These are phyloP conservation scores for Aspergillus ustus DNA, from an alignment of 2,329 filamentous ascomycete genomes.

Conservation along the genomic window DNA sequence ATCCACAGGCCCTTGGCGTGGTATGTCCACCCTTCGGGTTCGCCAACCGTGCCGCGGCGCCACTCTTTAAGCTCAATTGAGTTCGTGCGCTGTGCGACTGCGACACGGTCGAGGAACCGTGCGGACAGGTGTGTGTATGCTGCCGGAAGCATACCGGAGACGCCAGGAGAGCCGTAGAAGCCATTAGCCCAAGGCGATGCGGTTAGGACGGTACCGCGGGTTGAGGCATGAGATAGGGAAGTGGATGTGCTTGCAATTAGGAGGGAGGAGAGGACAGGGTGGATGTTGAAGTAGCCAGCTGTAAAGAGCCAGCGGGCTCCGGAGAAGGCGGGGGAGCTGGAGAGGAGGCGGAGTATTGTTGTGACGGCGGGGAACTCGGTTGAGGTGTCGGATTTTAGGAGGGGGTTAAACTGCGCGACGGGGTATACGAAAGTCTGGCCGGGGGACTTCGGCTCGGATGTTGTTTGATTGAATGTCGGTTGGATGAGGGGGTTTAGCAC, in stretches of 20 bases:
- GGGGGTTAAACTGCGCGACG: conserved; percentile 82
- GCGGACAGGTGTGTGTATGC: conserved; percentile 90
- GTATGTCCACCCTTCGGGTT: conserved; percentile 91
- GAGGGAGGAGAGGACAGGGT: conserved; percentile 77
- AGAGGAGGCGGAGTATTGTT: conserved; percentile 71
- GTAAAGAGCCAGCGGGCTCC: conserved; percentile 92
- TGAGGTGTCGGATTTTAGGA: conserved; percentile 77
- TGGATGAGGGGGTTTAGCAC: conserved; percentile 70
- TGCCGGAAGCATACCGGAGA: conserved; percentile 86
- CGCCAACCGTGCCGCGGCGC: conserved; percentile 78
- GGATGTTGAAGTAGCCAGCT: conserved; percentile 98
- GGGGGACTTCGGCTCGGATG: conserved; percentile 36
- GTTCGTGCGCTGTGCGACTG: conserved; percentile 56
- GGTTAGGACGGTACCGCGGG: conserved; percentile 80
- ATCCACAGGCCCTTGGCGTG: conserved; percentile 97
- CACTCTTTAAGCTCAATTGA: conserved; percentile 83
- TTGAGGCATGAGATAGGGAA: conserved; percentile 35
- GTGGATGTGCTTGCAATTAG: conserved; percentile 71
- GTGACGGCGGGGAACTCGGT: conserved; percentile 87
- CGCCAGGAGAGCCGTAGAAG: conserved; percentile 85
- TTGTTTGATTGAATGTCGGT: conserved; percentile 44
- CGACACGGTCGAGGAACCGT: conserved; percentile 72
- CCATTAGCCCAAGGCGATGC: conserved; percentile 94
- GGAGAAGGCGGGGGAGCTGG: conserved; percentile 62
- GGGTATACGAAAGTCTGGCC: conserved; percentile 80